phyloP scores from a whole-genome alignment of 352 stramenopile genomes.

The Hyaloperonospora brassicae region DNA sequence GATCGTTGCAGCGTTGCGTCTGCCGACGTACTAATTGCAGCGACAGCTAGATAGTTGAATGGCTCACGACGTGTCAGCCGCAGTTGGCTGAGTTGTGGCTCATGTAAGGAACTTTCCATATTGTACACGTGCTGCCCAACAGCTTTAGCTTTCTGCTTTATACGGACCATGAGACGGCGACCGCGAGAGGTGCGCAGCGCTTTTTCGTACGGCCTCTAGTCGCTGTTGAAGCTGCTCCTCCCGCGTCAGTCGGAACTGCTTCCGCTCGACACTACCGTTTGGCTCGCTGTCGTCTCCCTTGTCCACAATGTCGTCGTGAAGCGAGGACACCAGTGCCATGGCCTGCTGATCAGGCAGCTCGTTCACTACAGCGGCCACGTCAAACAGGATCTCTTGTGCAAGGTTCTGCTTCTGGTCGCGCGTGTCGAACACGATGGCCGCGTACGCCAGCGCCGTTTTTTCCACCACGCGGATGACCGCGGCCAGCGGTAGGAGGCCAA shows the following conservation, averaged over 20 bases:
- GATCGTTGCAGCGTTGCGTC: not conserved
- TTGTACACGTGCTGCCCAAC: slow-evolving; percentile 22
- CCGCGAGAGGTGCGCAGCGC: slow-evolving; percentile 5
- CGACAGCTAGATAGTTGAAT: slow-evolving; percentile 8
- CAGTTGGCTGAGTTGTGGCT: slow-evolving; percentile 7
- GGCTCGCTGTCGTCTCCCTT: slow-evolving; percentile 18
- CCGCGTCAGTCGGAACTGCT: slow-evolving; percentile 14
- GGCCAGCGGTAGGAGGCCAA: slow-evolving; percentile 41
- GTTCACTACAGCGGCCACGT: slow-evolving; percentile 49
- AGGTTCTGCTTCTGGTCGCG: slow-evolving; percentile 41
- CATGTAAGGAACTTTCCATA: slow-evolving; percentile 1
- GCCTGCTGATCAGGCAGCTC: slow-evolving; percentile 47
- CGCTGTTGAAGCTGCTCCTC: slow-evolving; percentile 26
- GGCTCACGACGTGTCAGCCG: slow-evolving; percentile 15
- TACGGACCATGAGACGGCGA: slow-evolving; percentile 19
- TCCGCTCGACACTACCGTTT: slow-evolving; percentile 5
- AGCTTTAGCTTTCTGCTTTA: slow-evolving; percentile 18
- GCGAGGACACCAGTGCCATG: slow-evolving; percentile 37
- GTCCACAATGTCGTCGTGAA: slow-evolving; percentile 43
- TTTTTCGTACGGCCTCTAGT: slow-evolving; percentile 25
- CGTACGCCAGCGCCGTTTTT: slow-evolving; percentile 47
- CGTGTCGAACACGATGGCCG: slow-evolving; percentile 59
- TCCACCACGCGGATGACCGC: slow-evolving; percentile 55
- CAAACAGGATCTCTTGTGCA: slow-evolving; percentile 49
- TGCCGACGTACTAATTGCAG: slow-evolving; percentile 1